A percentile compares a stretch with the other conserved stretches of the same genome.
Conservation (phyloP, 2,329 filamentous ascomycete genomes). For the Apiospora pterosperma region DNA sequence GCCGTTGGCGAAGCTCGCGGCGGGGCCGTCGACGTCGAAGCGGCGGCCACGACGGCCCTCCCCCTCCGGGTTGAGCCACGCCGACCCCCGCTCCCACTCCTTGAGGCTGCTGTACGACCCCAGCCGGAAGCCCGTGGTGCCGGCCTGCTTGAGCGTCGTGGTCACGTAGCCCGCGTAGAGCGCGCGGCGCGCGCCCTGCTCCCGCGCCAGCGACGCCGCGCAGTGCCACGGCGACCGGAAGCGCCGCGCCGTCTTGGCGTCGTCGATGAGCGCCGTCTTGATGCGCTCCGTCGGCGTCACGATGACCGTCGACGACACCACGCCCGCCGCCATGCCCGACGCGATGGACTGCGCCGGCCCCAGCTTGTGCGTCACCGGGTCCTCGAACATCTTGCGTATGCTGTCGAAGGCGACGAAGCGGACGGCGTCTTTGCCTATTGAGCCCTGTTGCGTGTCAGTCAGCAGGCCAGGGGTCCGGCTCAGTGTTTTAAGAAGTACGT, state of each 20-base stretch:
- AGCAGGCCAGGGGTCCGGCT: background rate
- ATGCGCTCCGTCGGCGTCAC: constrained; percentile 62
- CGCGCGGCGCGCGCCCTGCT: constrained; percentile 48
- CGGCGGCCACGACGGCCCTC: constrained; percentile 10
- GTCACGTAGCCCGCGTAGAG: constrained; percentile 58
- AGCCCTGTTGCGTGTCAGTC: constrained; percentile 35
- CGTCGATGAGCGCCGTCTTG: constrained; percentile 63
- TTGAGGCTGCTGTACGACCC: constrained; percentile 63
- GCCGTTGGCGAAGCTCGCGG: constrained; percentile 36
- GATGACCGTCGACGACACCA: constrained; percentile 53
- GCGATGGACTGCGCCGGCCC: constrained; percentile 50
- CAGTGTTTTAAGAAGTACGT: constrained; percentile 9
- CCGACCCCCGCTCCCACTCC: constrained; percentile 33
- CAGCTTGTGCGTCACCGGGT: constrained; percentile 47
- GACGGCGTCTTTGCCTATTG: constrained; percentile 59
- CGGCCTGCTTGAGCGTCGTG: constrained; percentile 60
- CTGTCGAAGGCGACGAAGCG: constrained; percentile 62
- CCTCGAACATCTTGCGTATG: constrained; percentile 53
- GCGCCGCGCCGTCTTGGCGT: constrained; percentile 34
- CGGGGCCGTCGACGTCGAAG: constrained; percentile 27
- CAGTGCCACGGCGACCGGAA: constrained; percentile 51
- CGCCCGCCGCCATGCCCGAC: constrained; percentile 57
- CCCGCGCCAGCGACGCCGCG: constrained; percentile 41
- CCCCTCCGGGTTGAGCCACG: background rate
- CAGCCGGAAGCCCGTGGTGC: constrained; percentile 59